These are phyloP conservation scores for Polygonum maritimum DNA, from an alignment of 148 eudicot genomes.

Conservation along the genomic window DNA sequence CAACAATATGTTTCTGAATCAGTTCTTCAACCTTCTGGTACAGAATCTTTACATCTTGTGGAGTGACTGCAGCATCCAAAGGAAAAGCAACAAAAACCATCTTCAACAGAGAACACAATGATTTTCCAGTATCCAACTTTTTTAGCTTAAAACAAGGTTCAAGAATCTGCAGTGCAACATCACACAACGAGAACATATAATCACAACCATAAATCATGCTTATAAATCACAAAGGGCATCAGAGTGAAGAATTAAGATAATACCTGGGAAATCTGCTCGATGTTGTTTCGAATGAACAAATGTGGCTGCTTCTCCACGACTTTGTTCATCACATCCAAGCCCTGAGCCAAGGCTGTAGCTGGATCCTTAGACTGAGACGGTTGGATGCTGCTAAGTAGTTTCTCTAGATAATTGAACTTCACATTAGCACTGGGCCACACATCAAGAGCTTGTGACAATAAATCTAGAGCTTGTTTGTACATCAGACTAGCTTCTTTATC, in stretches of 20 bases:
- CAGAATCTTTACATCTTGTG: constrained; percentile 72
- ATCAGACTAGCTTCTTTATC: constrained; percentile 94
- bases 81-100: constrained; percentile 91
- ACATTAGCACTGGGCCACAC: constrained; percentile 99
- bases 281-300: constrained; percentile 87
- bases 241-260: constrained; percentile 7
- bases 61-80: constrained; percentile 62
- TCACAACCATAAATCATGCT: not conserved
- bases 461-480: constrained; percentile 94
- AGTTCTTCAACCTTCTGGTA: constrained; percentile 91
- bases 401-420: constrained; percentile 94
- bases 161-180: constrained; percentile 53
- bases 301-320: constrained; percentile 97
- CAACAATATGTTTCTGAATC: constrained; percentile 78
- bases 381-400: constrained; percentile 82
- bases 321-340: constrained; percentile 96
- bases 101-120: constrained; percentile 84
- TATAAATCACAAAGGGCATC: not conserved
- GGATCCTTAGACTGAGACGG: constrained; percentile 97
- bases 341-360: constrained; percentile 94
- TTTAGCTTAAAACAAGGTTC: constrained; percentile 95
- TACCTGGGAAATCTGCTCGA: constrained; percentile 58
- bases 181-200: constrained; percentile 14
- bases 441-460: constrained; percentile 90
- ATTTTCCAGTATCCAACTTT: constrained; percentile 91